Evolutionary conservation across 2,329 filamentous ascomycete genomes (phyloP), one percentile per base, ranked within the genome.

Genomic region (Botrytis galanthina): DNA sequence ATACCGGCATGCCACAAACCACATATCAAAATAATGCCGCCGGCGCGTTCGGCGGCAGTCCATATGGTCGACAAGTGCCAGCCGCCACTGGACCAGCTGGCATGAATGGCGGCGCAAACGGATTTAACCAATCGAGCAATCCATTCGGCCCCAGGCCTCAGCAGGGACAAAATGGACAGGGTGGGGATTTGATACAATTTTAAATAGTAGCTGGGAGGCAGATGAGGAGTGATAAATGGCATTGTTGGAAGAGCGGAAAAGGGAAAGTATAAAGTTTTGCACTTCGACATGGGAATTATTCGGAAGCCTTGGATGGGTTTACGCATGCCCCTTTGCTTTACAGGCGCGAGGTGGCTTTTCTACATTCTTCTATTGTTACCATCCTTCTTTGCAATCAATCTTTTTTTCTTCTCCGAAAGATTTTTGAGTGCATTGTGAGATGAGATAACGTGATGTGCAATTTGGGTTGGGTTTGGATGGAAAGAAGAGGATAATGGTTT

Each of bases 1-100:
- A 92, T 79, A 97, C 93, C 0, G 94, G 94, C 57, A 89, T 91
- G 87, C 90, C 90, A 42, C 85, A 85, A 46, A 83, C 88, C 42
- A 86, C 84, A 63, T 91, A 91, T 75, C 84, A 85, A 26, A 80
- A 80, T 44, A 84, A 84, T 64, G 64, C 72, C 12, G 26, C 78
- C 22, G 76, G 75, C 61, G 76, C 75, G 16, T 80, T 79, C 57
- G 80, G 78, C 32, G 70, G 70, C 70, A 73, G 73, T 71, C 70
- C 60, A 42, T 72, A 67, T 72, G 76, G 78, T 74, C 82, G 80
- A 51, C 85, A 86, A 79, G 83, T 88, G 76, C 86, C 88, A 32
- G 86, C 87, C 51, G 86, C 87, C 22, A 89, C 88, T 12, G 87
- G 88, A 0, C 87, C 87, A 22, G 87, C 86, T 3, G 86, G 86